phyloP scores from a whole-genome alignment of 495 filamentous ascomycete genomes.

The Halenospora varia region DNA sequence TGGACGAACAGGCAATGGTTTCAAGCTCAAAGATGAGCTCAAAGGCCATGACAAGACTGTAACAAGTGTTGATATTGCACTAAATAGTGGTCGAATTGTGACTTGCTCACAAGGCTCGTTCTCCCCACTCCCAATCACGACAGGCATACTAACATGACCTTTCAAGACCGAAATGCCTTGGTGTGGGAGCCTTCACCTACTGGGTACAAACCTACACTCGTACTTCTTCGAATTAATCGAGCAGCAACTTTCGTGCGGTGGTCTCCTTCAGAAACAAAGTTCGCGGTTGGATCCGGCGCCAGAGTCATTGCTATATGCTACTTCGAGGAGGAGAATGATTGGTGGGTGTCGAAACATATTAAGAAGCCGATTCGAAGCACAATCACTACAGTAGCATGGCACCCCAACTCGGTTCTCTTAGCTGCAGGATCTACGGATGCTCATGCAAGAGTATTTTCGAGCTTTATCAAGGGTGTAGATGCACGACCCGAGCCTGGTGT shows the following conservation, averaged over 20 bases:
- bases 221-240: slow-evolving; percentile 94
- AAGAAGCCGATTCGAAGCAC: slow-evolving; percentile 98
- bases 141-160: slow-evolving; percentile 7
- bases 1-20: slow-evolving; percentile 64
- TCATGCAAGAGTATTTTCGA: slow-evolving; percentile 93
- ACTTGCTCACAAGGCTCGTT: slow-evolving; percentile 88
- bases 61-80: slow-evolving; percentile 93
- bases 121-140: background rate
- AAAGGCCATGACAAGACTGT: slow-evolving; percentile 96
- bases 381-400: slow-evolving; percentile 90
- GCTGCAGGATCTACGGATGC: slow-evolving; percentile 94
- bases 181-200: slow-evolving; percentile 91
- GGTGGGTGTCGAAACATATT: slow-evolving; percentile 99
- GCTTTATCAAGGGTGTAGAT: slow-evolving; percentile 94
- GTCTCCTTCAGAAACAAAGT: slow-evolving; percentile 95
- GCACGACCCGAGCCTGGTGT: slow-evolving; percentile 78
- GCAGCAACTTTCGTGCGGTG: slow-evolving; percentile 96
- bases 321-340: slow-evolving; percentile 98
- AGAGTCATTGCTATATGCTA: slow-evolving; percentile 97
- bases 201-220: slow-evolving; percentile 95
- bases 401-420: slow-evolving; percentile 92
- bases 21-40: slow-evolving; percentile 83
- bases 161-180: slow-evolving; percentile 90
- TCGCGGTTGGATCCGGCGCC: slow-evolving; percentile 94
- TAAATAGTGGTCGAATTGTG: slow-evolving; percentile 84